Percentiles rank a stretch among this genome's conserved stretches.
Conservation (phyloP, 306 rosid genomes). For the Dryas drummondii region DNA sequence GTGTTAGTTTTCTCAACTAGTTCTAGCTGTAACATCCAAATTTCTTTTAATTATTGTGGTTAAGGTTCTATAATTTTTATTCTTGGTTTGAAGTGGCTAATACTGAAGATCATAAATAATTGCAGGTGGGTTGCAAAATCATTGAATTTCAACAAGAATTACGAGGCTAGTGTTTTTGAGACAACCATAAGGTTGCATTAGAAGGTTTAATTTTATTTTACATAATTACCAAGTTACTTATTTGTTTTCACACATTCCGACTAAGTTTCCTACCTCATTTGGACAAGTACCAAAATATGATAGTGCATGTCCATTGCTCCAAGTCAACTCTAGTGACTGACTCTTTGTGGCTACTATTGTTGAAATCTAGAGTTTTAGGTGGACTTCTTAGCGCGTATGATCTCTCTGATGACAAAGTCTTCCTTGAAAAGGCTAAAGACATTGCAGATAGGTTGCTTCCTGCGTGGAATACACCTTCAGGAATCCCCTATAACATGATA, state of each 20-base stretch:
- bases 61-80: not conserved
- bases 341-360: conserved; percentile 18
- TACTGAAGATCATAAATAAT: conserved; percentile 15
- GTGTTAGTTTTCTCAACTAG: not conserved
- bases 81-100: not conserved
- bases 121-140: conserved; percentile 66
- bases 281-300: not conserved
- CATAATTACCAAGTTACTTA: conserved; percentile 7
- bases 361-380: conserved; percentile 51
- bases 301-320: conserved; percentile 9
- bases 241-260: conserved; percentile 23
- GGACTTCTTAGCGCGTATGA: conserved; percentile 71
- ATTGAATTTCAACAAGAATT: conserved; percentile 46
- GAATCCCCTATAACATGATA: conserved; percentile 61
- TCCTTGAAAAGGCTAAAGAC: conserved; percentile 62
- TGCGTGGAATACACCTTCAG: conserved; percentile 73
- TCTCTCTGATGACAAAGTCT: conserved; percentile 54
- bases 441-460: conserved; percentile 64
- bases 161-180: conserved; percentile 68
- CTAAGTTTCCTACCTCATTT: conserved; percentile 22
- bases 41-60: not conserved
- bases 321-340: not conserved
- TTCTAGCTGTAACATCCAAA: not conserved
- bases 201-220: conserved; percentile 59
- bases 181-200: conserved; percentile 77